Evolutionary conservation across 441 rosid genomes (phyloP), one percentile per base, ranked within the genome.

Genomic region (Eruca vesicaria): DNA sequence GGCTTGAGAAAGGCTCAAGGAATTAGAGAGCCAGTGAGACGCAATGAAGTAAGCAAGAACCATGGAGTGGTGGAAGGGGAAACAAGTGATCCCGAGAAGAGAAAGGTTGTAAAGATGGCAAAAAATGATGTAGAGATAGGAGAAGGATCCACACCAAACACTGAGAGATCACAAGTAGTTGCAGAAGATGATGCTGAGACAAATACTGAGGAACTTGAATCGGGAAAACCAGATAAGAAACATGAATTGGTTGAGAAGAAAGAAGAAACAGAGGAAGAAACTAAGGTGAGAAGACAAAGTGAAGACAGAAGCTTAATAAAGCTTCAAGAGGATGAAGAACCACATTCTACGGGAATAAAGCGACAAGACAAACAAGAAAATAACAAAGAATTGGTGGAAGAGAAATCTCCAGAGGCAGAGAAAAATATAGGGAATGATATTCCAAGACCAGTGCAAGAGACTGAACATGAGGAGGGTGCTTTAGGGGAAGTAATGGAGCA

Each of bases 1-100:
- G 72, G 61, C 21, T 21, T 21, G 63, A 75, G 58, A 0, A 66
- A 64, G n/a, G 32, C 6, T 63, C 80, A 70, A 63, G 66, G n/a
- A 53, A 41, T 6, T 19, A 12, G 63, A 55, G 64, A 75, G 4
- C 38, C 20, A 31, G 50, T 56, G 43, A 59, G 53, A 67, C 23
- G 3, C 33, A 29, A 19, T 19, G 58, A 56, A 19, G 18, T 21
- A 16, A 11, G 26, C 4, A 68, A 69, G 31, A 57, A 10, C 52
- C 45, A 65, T 16, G 77, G 71, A 2, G 19, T 43, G n/a, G 45
- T 60, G 9, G 16, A 23, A 38, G 67, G 31, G 3, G 53, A 72
- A n/a, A n/a, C n/a, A n/a, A n/a, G n/a, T n/a, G n/a, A n/a, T n/a
- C n/a, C 69, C 41, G 31, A 66, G 21, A 21, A 20, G 72, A 68